Percentiles rank a stretch among this genome's conserved stretches.
Conservation (phyloP, 108 stramenopile species). For the Cylindrotheca closterium region DNA sequence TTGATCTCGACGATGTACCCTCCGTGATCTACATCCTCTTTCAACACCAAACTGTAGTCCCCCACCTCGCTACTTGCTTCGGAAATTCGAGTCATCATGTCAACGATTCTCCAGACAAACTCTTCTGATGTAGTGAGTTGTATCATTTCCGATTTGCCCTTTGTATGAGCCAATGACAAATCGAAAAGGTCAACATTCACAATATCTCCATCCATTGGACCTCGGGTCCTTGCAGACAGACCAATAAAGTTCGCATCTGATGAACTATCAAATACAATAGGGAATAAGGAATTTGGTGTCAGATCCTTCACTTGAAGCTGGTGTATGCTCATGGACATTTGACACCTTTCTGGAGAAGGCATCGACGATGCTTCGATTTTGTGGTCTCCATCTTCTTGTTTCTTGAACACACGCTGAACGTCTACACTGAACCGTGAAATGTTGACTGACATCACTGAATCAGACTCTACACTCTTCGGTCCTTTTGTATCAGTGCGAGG, state of each 20-base stretch:
- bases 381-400: conserved; percentile 44
- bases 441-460: too few species aligned
- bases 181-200: conserved; percentile 76
- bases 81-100: conserved; percentile 65
- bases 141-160: conserved; percentile 64
- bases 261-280: conserved; percentile 72
- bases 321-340: conserved; percentile 76
- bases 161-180: conserved; percentile 68
- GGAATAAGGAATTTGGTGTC: conserved; percentile 57
- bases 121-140: conserved; percentile 72
- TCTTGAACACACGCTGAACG: conserved; percentile 81
- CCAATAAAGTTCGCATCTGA: conserved; percentile 69
- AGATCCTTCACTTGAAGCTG: conserved; percentile 66
- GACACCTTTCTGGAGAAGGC: conserved; percentile 60
- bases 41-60: conserved; percentile 59
- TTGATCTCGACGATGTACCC: conserved; percentile 60
- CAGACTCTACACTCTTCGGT: too few species aligned
- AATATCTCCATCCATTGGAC: conserved; percentile 68
- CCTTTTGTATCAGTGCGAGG: not conserved
- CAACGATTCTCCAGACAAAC: conserved; percentile 82
- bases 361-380: conserved; percentile 9
- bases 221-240: conserved; percentile 67
- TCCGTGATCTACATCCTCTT: conserved; percentile 65
- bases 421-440: conserved; percentile 78
- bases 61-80: conserved; percentile 67